Percentiles rank a stretch among this genome's conserved stretches.
Evolutionary conservation across 257 asterid species (phyloP).

Genomic region (Paulownia fortunei): DNA sequence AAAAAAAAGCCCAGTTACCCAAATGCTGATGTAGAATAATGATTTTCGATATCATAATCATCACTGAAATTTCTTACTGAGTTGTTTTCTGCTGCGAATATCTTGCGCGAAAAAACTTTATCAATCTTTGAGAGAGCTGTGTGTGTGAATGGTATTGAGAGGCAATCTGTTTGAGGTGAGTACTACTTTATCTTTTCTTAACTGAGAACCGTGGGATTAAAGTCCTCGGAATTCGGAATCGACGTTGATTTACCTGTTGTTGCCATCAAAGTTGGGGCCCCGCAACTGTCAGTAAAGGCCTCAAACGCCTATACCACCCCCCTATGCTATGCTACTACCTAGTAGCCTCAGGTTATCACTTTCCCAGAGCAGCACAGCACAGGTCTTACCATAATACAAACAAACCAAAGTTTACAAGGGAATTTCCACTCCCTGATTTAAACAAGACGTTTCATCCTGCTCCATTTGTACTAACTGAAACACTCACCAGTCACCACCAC

Average conservation of each 20-base stretch:
- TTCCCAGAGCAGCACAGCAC: slow-evolving; percentile 10
- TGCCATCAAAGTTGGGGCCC: slow-evolving; percentile 45
- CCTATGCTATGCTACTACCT: not conserved
- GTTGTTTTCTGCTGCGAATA: not conserved
- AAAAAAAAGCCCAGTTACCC: too few relatives aligned
- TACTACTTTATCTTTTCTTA: not conserved
- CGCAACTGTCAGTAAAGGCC: slow-evolving; percentile 36
- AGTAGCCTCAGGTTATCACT: slow-evolving; percentile 28
- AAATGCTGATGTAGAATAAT: not conserved
- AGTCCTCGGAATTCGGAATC: not conserved
- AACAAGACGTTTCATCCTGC: slow-evolving; percentile 22
- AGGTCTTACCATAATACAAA: slow-evolving; percentile 5
- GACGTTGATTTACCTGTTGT: slow-evolving; percentile 24
- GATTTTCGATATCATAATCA: not conserved
- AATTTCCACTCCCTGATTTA: not conserved
- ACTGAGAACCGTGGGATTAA: slow-evolving; percentile 28
- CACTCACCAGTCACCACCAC: not conserved
- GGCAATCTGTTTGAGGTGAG: not conserved
- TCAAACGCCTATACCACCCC: slow-evolving; percentile 27
- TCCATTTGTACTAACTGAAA: not conserved
- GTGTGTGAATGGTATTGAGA: too few relatives aligned
- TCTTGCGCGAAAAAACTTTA: not conserved
- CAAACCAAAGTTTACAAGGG: slow-evolving; percentile 1
- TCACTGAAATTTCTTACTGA: not conserved
- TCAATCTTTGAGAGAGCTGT: too few relatives aligned